Percentiles rank a stretch among this genome's conserved stretches.
These are phyloP conservation scores for Fusarium drepaniforme DNA, from an alignment of 2,329 filamentous ascomycete genomes.

Conservation along the genomic window DNA sequence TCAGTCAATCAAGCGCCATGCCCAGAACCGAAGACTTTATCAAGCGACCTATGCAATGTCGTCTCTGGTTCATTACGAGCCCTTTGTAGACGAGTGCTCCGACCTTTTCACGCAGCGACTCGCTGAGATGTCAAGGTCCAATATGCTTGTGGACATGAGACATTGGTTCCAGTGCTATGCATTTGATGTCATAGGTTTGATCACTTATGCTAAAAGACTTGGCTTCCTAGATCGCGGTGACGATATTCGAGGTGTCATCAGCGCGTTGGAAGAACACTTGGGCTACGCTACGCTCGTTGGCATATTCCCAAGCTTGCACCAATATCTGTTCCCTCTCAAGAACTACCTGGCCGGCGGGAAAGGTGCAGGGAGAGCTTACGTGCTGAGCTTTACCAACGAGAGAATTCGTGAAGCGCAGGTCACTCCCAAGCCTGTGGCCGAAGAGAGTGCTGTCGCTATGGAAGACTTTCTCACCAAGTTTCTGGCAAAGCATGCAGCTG, in stretches of 20 bases:
- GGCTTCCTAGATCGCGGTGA: slow-evolving; percentile 52
- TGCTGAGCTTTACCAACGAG: slow-evolving; percentile 29
- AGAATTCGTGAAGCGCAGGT: slow-evolving; percentile 28
- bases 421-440: slow-evolving; percentile 18
- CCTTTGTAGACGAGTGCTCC: slow-evolving; percentile 48
- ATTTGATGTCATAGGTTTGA: slow-evolving; percentile 54
- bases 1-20: slow-evolving; percentile 42
- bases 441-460: slow-evolving; percentile 8
- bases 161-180: slow-evolving; percentile 55
- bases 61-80: slow-evolving; percentile 49
- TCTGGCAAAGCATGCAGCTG: slow-evolving; percentile 26
- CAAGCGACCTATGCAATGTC: slow-evolving; percentile 50
- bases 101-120: slow-evolving; percentile 46
- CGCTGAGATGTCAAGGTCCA: slow-evolving; percentile 37
- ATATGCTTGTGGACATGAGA: slow-evolving; percentile 44
- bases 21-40: slow-evolving; percentile 43
- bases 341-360: slow-evolving; percentile 38
- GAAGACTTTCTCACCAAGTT: slow-evolving; percentile 42
- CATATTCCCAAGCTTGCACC: slow-evolving; percentile 34
- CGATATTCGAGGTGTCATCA: slow-evolving; percentile 47
- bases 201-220: slow-evolving; percentile 50
- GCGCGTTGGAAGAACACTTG: slow-evolving; percentile 39
- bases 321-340: slow-evolving; percentile 25
- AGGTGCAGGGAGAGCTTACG: slow-evolving; percentile 27
- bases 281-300: slow-evolving; percentile 43